Conservation (phyloP, 345 rosid species). For the Brassica carinata region DNA sequence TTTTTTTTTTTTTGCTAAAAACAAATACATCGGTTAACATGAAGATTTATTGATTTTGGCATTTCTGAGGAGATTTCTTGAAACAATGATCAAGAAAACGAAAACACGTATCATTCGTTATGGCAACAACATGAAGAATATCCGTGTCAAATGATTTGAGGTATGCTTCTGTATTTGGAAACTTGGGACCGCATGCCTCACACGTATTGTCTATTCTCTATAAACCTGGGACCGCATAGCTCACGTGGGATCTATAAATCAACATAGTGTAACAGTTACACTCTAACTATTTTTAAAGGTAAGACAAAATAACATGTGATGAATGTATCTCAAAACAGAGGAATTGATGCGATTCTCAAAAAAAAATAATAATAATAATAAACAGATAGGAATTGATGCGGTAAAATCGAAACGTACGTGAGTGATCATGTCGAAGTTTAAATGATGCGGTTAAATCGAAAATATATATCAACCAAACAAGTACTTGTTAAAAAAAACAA, state of each 20-base stretch:
- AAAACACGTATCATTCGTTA: neutral
- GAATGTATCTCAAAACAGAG: neutral
- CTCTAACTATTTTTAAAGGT: neutral
- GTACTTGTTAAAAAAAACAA: conserved; percentile 2
- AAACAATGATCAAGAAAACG: neutral
- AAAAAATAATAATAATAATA: no score
- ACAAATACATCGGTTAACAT: conserved; percentile 38
- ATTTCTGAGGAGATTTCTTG: neutral
- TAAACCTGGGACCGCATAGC: neutral
- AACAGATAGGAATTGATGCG: no score
- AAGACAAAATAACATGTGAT: neutral
- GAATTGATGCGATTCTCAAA: neutral
- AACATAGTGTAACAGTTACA: neutral
- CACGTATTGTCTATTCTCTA: neutral
- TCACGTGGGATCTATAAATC: neutral
- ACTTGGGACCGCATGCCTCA: conserved; percentile 5
- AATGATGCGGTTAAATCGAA: neutral
- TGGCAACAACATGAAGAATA: neutral
- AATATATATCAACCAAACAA: neutral
- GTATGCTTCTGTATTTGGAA: neutral
- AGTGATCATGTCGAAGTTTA: neutral
- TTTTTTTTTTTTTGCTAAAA: no score
- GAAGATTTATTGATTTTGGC: neutral
- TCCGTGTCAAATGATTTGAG: conserved; percentile 17
- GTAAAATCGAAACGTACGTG: no score